phyloP scores from a whole-genome alignment of 2,329 filamentous ascomycete species.

The Triangularia verruculosa region DNA sequence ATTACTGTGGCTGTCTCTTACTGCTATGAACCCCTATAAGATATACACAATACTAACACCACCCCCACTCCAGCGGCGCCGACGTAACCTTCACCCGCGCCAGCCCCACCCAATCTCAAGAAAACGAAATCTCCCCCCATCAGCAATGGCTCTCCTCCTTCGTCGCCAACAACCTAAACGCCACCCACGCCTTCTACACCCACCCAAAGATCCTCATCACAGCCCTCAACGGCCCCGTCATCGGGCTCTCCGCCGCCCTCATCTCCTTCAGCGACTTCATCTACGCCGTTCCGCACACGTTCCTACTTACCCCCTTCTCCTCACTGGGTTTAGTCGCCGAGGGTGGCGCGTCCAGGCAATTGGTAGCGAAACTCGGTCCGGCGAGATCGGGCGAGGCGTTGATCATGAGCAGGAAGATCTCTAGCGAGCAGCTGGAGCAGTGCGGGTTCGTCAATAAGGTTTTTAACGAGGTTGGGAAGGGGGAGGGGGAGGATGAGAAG shows the following conservation, averaged over 20 bases:
- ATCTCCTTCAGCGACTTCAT: conserved; percentile 86
- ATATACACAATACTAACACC: neutral
- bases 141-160: conserved; percentile 66
- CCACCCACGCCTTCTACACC: conserved; percentile 84
- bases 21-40: neutral
- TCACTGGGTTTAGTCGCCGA: conserved; percentile 88
- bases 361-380: conserved; percentile 77
- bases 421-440: conserved; percentile 67
- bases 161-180: conserved; percentile 82
- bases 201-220: conserved; percentile 92
- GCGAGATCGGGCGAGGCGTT: conserved; percentile 87
- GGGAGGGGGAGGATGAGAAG: conserved; percentile 60
- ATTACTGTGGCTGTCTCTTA: neutral
- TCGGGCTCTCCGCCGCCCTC: conserved; percentile 84
- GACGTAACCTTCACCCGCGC: conserved; percentile 62
- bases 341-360: conserved; percentile 73
- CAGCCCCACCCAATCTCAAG: conserved; percentile 14
- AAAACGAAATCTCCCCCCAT: conserved; percentile 33
- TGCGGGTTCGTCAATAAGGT: conserved; percentile 85
- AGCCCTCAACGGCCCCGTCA: conserved; percentile 85
- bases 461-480: conserved; percentile 56
- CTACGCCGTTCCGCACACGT: conserved; percentile 78
- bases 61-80: conserved; percentile 50
- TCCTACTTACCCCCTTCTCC: conserved; percentile 86
- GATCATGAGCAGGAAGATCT: conserved; percentile 80